Conservation (phyloP, 441 rosid genomes). For the Populus hybrid region DNA sequence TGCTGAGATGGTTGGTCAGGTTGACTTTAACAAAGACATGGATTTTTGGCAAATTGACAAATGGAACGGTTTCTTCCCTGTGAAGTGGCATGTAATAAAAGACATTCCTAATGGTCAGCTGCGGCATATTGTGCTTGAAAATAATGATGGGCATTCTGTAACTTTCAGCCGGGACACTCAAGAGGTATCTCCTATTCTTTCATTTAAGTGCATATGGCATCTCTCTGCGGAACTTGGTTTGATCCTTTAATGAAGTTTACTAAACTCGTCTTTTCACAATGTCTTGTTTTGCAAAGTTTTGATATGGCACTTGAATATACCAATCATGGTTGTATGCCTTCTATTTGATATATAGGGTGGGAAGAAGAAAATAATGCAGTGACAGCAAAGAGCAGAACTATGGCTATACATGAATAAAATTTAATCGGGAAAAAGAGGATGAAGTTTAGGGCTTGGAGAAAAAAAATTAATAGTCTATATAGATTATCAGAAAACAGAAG, state of each 20-base stretch:
- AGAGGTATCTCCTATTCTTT: conserved; percentile 49
- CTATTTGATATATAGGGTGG: too few species aligned
- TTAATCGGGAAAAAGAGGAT: too few species aligned
- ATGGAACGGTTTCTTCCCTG: conserved; percentile 95
- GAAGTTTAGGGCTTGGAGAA: too few species aligned
- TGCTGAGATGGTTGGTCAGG: conserved; percentile 89
- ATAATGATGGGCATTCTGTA: conserved; percentile 82
- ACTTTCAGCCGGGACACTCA: conserved; percentile 95
- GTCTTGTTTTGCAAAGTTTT: too few species aligned
- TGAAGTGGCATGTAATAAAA: conserved; percentile 85
- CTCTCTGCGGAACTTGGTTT: not conserved
- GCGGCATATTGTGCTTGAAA: conserved; percentile 83
- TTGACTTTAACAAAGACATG: conserved; percentile 73
- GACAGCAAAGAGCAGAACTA: too few species aligned
- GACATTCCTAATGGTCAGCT: conserved; percentile 83
- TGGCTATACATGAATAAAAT: too few species aligned
- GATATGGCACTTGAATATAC: too few species aligned
- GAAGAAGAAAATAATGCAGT: too few species aligned
- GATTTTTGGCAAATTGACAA: conserved; percentile 97
- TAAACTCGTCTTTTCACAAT: not conserved
- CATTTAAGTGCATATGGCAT: not conserved
- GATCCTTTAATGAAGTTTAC: not conserved
- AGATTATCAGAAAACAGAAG: too few species aligned
- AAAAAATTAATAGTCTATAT: too few species aligned
- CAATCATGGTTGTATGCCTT: too few species aligned